Evolutionary conservation across 176 grass and related monocot genomes (phyloP), one percentile per base, ranked within the genome.

Genomic region (Phoenix dactylifera): DNA sequence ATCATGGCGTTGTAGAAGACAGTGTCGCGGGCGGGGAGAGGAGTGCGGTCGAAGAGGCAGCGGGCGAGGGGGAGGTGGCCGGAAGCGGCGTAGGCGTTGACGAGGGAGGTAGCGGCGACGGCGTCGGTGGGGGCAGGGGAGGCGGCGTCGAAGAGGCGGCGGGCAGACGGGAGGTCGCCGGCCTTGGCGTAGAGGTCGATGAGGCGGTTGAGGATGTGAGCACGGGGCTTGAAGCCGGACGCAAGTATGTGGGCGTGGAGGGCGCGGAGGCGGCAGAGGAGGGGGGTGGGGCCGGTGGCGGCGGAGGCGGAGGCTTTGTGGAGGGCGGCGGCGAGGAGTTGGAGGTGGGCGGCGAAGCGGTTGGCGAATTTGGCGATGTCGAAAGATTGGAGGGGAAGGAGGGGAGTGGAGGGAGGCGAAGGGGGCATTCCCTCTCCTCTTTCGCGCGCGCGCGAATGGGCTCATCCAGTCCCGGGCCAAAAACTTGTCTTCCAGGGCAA

Each of bases 1-100:
- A 96, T 87, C 72, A 96, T 62, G 57, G 91, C 80, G 56, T 96
- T 96, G 70, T 90, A 80, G 55, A 96, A 74, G 29, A 96, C 86
- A 26, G 91, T 84, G 62, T 96, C 91, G 23, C 91, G 77, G 78
- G 64, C 59, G 17, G 52, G 20, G 26, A 60, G 68, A 52, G 91
- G 83, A 26, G 85, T 77, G 44, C 28, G 17, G 49, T 87, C 65
- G 77, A 90, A 96, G 55, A 90, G 79, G 62, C 71, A 67, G 12
- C 39, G 62, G 39, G 91, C 83, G 19, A 80, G 66, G 7, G 74
- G 67, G 51, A 87, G 77, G 52, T 72, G 74, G 23, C 86, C 83
- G 29, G 67, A 65, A 59, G 80, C 63, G 30, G 91, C 77, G 58
- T 79, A 63, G 3, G 91, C 77, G 25, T 80, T 51, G 57, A 96